phyloP scores from a whole-genome alignment of 116 monocot species.

The Zostera marina region DNA sequence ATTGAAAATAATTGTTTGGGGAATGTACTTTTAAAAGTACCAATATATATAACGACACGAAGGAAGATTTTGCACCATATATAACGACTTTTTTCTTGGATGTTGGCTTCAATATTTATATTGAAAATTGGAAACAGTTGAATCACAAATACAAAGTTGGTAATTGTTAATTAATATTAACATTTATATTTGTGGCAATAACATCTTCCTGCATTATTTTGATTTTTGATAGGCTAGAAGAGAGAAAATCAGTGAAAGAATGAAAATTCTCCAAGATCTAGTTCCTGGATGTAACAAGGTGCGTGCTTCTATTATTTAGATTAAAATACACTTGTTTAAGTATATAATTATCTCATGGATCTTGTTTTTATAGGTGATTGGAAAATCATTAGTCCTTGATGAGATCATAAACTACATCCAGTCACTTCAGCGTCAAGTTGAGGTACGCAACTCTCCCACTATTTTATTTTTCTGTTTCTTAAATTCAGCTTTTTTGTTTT shows the following conservation, averaged over 20 bases:
- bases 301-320: background rate
- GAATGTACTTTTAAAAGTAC: too few relatives aligned
- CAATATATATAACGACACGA: too few relatives aligned
- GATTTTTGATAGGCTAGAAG: constrained; percentile 60
- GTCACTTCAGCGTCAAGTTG: constrained; percentile 73
- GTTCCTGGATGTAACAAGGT: constrained; percentile 97
- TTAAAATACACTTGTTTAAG: background rate
- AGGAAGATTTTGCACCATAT: too few relatives aligned
- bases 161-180: background rate
- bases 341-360: background rate
- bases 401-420: constrained; percentile 97
- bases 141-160: background rate
- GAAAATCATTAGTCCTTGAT: constrained; percentile 87
- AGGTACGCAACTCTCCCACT: constrained; percentile 23
- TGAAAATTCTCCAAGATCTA: constrained; percentile 92
- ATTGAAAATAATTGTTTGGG: too few relatives aligned
- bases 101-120: too few relatives aligned
- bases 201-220: constrained; percentile 2
- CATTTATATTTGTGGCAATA: background rate
- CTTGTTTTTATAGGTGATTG: constrained; percentile 44
- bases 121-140: too few relatives aligned
- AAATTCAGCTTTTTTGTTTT: background rate
- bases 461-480: background rate
- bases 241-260: constrained; percentile 91
- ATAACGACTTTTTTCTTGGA: too few relatives aligned